Evolutionary conservation across 78 protist species (phyloP).

Genomic region (Reticulomyxa filosa): DNA sequence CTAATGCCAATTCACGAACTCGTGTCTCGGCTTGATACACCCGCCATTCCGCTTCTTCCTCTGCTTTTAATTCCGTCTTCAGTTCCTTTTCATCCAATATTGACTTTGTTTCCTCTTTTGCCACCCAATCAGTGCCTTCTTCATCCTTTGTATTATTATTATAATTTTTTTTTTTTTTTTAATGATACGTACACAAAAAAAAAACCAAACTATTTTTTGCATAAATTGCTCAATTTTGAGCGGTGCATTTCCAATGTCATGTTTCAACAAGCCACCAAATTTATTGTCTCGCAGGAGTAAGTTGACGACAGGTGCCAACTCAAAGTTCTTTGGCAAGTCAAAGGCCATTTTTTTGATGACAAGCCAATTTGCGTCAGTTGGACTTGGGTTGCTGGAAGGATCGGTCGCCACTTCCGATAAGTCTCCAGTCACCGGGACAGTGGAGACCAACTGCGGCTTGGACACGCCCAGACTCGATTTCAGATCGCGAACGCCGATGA

Average conservation of each 20-base stretch:
- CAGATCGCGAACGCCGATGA: background rate
- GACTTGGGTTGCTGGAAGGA: background rate
- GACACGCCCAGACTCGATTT: background rate
- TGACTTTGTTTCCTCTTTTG: too few relatives aligned
- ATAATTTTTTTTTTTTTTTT: too few relatives aligned
- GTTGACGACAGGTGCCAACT: background rate
- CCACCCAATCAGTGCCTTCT: too few relatives aligned
- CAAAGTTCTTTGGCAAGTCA: background rate
- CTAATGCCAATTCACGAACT: too few relatives aligned
- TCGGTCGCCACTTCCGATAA: too few relatives aligned
- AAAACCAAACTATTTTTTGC: too few relatives aligned
- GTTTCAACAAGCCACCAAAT: background rate
- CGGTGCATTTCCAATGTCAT: background rate
- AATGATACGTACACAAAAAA: too few relatives aligned
- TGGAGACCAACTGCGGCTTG: background rate
- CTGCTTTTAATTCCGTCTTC: background rate
- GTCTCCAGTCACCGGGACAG: background rate
- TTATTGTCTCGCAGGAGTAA: background rate
- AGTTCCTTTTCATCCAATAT: too few relatives aligned
- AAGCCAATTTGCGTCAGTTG: background rate
- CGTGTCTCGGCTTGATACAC: too few relatives aligned
- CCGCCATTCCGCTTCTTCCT: too few relatives aligned
- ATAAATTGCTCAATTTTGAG: background rate
- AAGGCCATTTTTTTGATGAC: background rate
- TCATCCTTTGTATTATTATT: too few relatives aligned